Evolutionary conservation across 2,329 filamentous ascomycete genomes (phyloP), one percentile per base, ranked within the genome.

Genomic region (Colletotrichum sp.): DNA sequence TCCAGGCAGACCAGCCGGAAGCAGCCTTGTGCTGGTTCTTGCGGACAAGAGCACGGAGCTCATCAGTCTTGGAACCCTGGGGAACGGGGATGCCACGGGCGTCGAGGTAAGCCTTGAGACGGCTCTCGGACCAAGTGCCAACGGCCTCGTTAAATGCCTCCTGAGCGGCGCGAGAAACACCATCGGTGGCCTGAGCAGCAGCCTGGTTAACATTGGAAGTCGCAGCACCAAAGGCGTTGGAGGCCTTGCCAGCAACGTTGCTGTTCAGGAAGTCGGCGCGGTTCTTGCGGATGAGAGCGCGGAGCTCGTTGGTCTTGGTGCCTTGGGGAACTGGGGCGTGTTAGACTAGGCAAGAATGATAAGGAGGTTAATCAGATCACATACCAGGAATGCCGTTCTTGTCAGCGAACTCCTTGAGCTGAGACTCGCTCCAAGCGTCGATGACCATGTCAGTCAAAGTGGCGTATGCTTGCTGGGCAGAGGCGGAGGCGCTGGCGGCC

Each of bases 381-480:
- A 32, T 80, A 87, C 86, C 86, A 14, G 82, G 84, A 82, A 99
- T 94, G 74, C 92, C 92, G 80, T 99, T 97, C 90, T 96, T 95
- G 87, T 99, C 96, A 71, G 93, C 93, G 88, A 97, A 99, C 78
- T 95, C 93, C 90, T 99, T 99, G 83, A 99, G 90, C 84, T 98
- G 89, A 55, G 90, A 91, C 82, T 98, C 96, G 81, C 94, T 93
- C 97, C 97, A 99, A 6, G 95, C 93, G 80, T 98, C 93, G 81
- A 99, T 94, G 69, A 98, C 89, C 81, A 93, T 93, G 80, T 99
- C 95, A 77, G 93, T 95, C 57, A 99, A 87, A 64, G 92, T 94
- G 68, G 93, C 88, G 79, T 96, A 94, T 2, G 95, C 93, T 52
- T 91, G 89, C 66, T 93, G 92, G 14, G 93, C 93, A 59, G 91